These are phyloP conservation scores for Mucor indicus DNA, from an alignment of 371 early-diverging fungal genomes.

Conservation along the genomic window DNA sequence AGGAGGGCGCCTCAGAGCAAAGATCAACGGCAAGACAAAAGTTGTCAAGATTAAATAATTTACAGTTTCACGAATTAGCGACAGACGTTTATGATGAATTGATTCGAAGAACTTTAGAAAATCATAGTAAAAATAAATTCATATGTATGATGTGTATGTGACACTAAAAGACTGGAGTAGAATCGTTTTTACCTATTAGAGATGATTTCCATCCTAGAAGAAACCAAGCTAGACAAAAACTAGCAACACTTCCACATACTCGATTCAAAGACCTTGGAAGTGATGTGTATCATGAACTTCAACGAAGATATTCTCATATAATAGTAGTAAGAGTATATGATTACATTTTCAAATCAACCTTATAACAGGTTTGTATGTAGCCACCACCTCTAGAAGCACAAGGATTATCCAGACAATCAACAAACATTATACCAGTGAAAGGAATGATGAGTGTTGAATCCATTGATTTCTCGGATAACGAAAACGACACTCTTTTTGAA, in stretches of 20 bases:
- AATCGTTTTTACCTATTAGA: constrained; percentile 81
- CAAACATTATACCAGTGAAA: constrained; percentile 47
- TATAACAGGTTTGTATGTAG: too few relatives aligned
- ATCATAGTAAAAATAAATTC: constrained; percentile 58
- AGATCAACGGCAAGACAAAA: constrained; percentile 80
- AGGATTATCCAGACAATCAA: constrained; percentile 40
- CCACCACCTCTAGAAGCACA: constrained; percentile 25
- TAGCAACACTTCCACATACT: constrained; percentile 82
- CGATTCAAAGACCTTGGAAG: constrained; percentile 90
- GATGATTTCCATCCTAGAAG: constrained; percentile 92
- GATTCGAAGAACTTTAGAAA: constrained; percentile 64
- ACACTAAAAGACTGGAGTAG: too few relatives aligned
- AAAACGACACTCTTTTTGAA: constrained; percentile 3
- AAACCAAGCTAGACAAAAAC: constrained; percentile 95
- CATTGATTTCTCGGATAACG: constrained; percentile 26
- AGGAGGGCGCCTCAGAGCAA: constrained; percentile 50
- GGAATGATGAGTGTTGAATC: constrained; percentile 47
- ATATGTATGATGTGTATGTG: too few relatives aligned
- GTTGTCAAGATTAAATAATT: constrained; percentile 73
- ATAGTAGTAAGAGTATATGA: too few relatives aligned
- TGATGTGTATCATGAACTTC: constrained; percentile 87
- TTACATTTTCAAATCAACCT: too few relatives aligned
- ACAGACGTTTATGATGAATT: constrained; percentile 97
- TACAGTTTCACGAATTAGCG: constrained; percentile 91
- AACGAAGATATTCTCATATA: constrained; percentile 65